Evolutionary conservation across 208 protist species (phyloP), one percentile per base, ranked within the genome.

Genomic region (Leptomonas seymouri): DNA sequence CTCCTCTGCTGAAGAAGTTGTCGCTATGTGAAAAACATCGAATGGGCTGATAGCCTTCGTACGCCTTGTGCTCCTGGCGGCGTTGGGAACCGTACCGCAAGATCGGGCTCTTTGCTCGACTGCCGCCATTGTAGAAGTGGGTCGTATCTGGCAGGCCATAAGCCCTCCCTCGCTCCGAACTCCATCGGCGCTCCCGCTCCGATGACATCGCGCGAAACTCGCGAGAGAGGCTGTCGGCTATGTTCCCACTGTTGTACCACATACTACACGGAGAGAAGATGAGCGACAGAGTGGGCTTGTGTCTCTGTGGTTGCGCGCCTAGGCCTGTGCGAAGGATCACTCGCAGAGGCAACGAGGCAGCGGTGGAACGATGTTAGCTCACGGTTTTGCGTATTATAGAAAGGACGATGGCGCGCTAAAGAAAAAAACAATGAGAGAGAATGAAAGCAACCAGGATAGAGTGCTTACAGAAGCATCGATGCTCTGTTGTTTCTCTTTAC

Each of bases 181-280:
- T 39, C 49, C 45, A 60, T 31, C 36, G 39, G 4, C 58, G 57
- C 25, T 58, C 65, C 1, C 64, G 64, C 25, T 53, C 39, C 2
- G 65, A 67, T 3, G 72, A 67, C 72, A 77, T 77, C 39, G 72
- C 48, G 18, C 49, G 58, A 44, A 77, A 77, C 39, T 71, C 48
- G 3, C 39, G 42, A 20, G 57, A 71, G 16, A 71, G 46, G 65
- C 63, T 62, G 45, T 71, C 64, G 14, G 65, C 58, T 7, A 67
- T 60, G 6, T 42, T 39, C 2, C 46, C 58, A 34, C 39, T 25
- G 55, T 48, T 16, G 5, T n/a, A 14, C 41, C 44, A 70, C 65
- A 62, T 53, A 21, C 7, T 5, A 28, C 48, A 28, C 48, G 8
- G 48, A 8, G 21, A 16, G 44, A 4, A 21, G 44, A 5, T 5